Evolutionary conservation across 192 early-diverging fungal species (phyloP), one percentile per base, ranked within the genome.

Genomic region (Allomyces javanicus): DNA sequence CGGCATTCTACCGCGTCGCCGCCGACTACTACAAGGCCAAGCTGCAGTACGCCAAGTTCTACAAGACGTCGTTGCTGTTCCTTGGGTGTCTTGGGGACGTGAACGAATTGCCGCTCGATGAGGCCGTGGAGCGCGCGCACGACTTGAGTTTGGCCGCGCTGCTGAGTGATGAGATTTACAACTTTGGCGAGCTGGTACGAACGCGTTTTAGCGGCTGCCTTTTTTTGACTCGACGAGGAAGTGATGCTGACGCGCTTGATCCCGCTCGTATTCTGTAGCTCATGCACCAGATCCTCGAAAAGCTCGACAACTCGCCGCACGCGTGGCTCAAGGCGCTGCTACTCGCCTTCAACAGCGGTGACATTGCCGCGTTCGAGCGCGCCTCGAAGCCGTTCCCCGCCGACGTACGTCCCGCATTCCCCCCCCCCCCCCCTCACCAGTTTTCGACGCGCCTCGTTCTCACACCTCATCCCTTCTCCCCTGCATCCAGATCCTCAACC

Each of bases 11-110:
- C 73, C 86, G 92, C 44, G 93, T 99, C 25, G 80, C 88, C 65
- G 92, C 96, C 5, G 93, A 97, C 65, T 99, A 89, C 76, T 92
- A 94, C 78, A 99, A 99, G 84, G 90, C 90, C 55, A 91, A 94
- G 73, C 87, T 88, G 0, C 81, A 83, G 22, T 97, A 91, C 75
- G 89, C 88, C 17, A 83, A 93, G 70, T 98, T 93, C 71, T 99
- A 96, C 75, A 91, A 93, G 78, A 91, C 87, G 67, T 91, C 96
- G 1, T 75, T 99, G 63, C 78, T 99, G 44, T 95, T 87, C 74
- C 74, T 99, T 45, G 93, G 95, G 0, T 98, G 93, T 45, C 85
- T 96, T 10, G 50, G 50, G 19, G 79, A 88, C 43, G 70, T 98
- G 61, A 84, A 93, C 67, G 90, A 92, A 43, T 69, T 99, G 62